Percentiles rank a stretch among this genome's conserved stretches.
Conservation (phyloP, 1,284 basidiomycete genomes). For the Ceratobasidium sp. region DNA sequence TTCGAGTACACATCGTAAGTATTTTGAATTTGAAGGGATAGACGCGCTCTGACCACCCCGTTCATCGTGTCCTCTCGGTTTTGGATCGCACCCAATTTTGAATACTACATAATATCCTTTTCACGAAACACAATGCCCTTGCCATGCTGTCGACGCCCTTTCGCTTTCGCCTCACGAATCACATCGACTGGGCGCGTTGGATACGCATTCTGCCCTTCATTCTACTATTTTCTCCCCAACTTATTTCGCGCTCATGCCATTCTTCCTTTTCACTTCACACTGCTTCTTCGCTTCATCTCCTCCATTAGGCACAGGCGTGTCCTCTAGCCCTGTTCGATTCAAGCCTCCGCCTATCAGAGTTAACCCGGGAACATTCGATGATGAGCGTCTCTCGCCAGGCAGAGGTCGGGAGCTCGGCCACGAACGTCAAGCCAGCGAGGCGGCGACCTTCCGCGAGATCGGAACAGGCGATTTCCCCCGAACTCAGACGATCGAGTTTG, state of each 20-base stretch:
- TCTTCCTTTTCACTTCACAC: background rate
- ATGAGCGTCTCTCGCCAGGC: conserved; percentile 46
- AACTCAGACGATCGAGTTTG: conserved; percentile 70
- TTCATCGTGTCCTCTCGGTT: background rate
- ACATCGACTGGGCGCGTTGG: background rate
- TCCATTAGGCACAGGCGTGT: conserved; percentile 27
- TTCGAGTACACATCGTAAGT: conserved; percentile 19
- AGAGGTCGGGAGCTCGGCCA: conserved; percentile 46
- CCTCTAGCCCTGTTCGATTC: conserved; percentile 37
- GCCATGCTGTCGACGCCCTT: too few species aligned
- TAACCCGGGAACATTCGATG: conserved; percentile 4
- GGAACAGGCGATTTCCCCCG: conserved; percentile 59
- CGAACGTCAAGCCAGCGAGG: conserved; percentile 25
- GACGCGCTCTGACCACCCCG: background rate
- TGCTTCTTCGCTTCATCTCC: background rate
- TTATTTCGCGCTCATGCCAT: background rate
- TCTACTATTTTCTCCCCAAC: background rate
- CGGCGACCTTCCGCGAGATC: conserved; percentile 4
- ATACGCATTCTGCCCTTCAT: too few species aligned
- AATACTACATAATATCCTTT: too few species aligned
- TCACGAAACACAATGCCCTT: too few species aligned
- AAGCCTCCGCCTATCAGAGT: conserved; percentile 36
- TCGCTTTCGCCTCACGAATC: background rate
- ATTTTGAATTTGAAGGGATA: background rate
- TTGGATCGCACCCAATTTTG: too few species aligned